Percentiles rank a stretch among this genome's conserved stretches.
phyloP scores from a whole-genome alignment of 805 yeast genomes.

The Schwanniomyces occidentalis region DNA sequence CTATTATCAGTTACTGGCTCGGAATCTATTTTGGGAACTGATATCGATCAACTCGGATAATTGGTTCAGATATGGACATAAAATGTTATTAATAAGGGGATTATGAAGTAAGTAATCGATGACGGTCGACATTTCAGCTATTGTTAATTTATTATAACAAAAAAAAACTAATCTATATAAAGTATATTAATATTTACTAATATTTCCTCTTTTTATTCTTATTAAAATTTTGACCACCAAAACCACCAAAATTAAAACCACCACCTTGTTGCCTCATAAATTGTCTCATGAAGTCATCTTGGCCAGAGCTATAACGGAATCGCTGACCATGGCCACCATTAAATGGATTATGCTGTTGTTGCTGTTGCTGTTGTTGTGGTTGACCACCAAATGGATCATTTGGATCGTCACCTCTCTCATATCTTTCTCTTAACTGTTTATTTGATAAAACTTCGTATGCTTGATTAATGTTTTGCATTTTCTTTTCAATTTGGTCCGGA shows the following conservation, averaged over 20 bases:
- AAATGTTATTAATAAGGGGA: too few relatives aligned
- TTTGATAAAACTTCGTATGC: slow-evolving; percentile 86
- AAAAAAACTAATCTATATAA: too few relatives aligned
- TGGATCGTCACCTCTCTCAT: slow-evolving; percentile 64
- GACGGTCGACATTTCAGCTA: too few relatives aligned
- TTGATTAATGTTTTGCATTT: slow-evolving; percentile 89
- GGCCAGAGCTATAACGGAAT: too few relatives aligned
- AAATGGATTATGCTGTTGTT: slow-evolving; percentile 4
- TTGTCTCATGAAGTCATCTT: slow-evolving; percentile 13
- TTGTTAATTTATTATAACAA: too few relatives aligned
- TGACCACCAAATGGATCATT: slow-evolving; percentile 32
- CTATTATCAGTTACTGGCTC: too few relatives aligned
- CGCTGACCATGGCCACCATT: slow-evolving; percentile 4
- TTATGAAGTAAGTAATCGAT: too few relatives aligned
- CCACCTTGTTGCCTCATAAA: slow-evolving; percentile 15
- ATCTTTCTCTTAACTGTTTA: slow-evolving; percentile 59
- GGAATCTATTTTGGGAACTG: too few relatives aligned
- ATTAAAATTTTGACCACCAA: slow-evolving; percentile 9
- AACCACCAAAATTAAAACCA: slow-evolving; percentile 14
- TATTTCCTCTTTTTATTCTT: too few relatives aligned
- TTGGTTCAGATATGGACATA: too few relatives aligned
- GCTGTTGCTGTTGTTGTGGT: slow-evolving; percentile 12
- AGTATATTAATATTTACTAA: too few relatives aligned
- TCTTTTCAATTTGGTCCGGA: slow-evolving; percentile 68
- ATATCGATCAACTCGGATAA: too few relatives aligned